Conservation (phyloP, 2,329 filamentous ascomycete species). For the Tricladium varicosporioides region DNA sequence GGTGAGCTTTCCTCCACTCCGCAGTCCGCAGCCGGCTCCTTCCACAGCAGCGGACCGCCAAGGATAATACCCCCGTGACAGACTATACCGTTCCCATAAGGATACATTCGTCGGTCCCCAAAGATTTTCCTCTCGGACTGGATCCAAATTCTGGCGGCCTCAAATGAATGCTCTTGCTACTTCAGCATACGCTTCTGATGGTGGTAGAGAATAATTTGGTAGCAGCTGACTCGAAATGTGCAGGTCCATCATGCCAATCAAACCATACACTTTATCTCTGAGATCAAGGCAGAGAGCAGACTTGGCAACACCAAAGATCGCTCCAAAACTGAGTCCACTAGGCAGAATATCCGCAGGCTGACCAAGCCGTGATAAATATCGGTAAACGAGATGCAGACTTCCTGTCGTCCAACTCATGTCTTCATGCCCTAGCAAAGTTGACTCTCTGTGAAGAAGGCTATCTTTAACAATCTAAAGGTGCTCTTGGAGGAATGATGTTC, state of each 20-base stretch:
- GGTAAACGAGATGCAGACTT: too few species aligned
- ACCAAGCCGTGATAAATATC: too few species aligned
- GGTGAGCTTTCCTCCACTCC: too few species aligned
- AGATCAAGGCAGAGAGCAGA: constrained; percentile 5
- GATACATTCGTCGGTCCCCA: constrained; percentile 10
- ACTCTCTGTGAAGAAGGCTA: too few species aligned
- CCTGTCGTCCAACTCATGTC: too few species aligned
- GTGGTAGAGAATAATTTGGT: constrained; percentile 11
- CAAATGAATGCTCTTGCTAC: constrained; percentile 12
- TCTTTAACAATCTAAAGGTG: too few species aligned
- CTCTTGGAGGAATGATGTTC: too few species aligned
- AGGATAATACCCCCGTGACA: too few species aligned
- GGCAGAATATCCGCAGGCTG: background rate
- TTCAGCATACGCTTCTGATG: constrained; percentile 5
- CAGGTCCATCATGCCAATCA: constrained; percentile 17
- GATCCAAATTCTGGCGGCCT: constrained; percentile 6
- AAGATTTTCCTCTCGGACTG: constrained; percentile 16
- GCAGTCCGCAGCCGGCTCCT: too few species aligned
- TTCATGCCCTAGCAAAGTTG: too few species aligned
- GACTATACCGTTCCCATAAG: constrained; percentile 12
- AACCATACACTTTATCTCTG: constrained; percentile 22
- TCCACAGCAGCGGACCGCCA: too few species aligned
- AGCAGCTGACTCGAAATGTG: constrained; percentile 6
- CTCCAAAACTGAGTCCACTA: too few species aligned
- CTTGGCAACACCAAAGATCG: constrained; percentile 13